phyloP scores from a whole-genome alignment of 108 stramenopile species.

The Seminavis robusta region DNA sequence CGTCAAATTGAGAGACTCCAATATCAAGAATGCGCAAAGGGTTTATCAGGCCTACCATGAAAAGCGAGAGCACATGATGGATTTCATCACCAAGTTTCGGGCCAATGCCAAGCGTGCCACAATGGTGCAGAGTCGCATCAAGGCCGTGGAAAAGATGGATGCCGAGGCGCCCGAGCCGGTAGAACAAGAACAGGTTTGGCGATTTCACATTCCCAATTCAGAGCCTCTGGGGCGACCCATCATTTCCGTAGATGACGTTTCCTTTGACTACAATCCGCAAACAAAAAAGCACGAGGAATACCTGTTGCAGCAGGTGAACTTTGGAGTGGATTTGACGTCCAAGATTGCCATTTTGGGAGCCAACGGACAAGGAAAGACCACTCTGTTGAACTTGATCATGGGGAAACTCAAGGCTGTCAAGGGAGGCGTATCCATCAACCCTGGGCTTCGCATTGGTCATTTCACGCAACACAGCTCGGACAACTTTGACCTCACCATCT shows the following conservation, averaged over 20 bases:
- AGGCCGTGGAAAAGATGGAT: conserved; percentile 95
- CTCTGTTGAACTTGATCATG: conserved; percentile 90
- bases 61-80: conserved; percentile 97
- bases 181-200: conserved; percentile 67
- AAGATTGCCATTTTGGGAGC: conserved; percentile 86
- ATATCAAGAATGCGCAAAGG: conserved; percentile 77
- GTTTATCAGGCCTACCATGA: conserved; percentile 91
- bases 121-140: conserved; percentile 96
- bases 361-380: conserved; percentile 71
- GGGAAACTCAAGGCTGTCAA: conserved; percentile 69
- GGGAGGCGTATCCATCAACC: conserved; percentile 85
- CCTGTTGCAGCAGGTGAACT: conserved; percentile 92
- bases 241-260: conserved; percentile 93
- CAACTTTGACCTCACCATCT: conserved; percentile 83
- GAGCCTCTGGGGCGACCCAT: conserved; percentile 90
- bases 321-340: conserved; percentile 88
- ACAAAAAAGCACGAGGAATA: conserved; percentile 59
- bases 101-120: conserved; percentile 95
- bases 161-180: conserved; percentile 85
- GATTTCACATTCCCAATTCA: conserved; percentile 89
- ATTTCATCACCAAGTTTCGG: conserved; percentile 96
- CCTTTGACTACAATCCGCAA: conserved; percentile 87
- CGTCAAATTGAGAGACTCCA: conserved; percentile 82
- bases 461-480: conserved; percentile 97
- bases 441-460: conserved; percentile 86